Conservation (phyloP, 2,329 filamentous ascomycete species). For the Aspergillus aculeatinus region DNA sequence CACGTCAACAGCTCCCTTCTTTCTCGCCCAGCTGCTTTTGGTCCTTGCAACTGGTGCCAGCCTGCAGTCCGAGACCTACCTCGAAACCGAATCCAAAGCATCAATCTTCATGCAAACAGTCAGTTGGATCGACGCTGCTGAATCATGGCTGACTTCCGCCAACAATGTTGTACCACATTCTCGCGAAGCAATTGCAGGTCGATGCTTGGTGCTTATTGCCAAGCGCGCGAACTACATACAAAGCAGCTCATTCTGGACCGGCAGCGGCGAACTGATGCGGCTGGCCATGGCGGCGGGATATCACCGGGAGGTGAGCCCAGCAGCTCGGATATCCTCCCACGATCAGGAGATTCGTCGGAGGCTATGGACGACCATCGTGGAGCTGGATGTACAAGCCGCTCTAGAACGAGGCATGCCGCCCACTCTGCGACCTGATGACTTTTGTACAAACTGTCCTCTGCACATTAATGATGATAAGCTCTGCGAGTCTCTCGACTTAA, state of each 20-base stretch:
- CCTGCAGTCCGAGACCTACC: background rate
- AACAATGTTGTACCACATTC: background rate
- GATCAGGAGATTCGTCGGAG: background rate
- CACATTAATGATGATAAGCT: background rate
- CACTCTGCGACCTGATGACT: background rate
- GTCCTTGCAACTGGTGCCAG: background rate
- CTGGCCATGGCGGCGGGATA: background rate
- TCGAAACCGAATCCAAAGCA: background rate
- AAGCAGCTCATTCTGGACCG: background rate
- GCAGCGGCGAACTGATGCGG: background rate
- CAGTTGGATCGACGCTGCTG: background rate
- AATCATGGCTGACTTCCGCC: background rate
- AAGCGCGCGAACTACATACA: background rate
- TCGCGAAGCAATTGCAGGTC: background rate
- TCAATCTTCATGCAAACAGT: background rate
- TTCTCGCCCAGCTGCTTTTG: background rate
- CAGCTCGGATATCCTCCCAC: background rate
- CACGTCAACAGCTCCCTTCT: background rate
- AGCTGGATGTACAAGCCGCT: background rate
- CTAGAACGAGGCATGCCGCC: background rate
- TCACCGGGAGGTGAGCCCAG: background rate
- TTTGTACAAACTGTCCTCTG: background rate
- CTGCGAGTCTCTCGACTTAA: background rate
- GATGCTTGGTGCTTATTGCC: background rate
- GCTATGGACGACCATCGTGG: background rate